Evolutionary conservation across 2,329 filamentous ascomycete genomes (phyloP), one percentile per base, ranked within the genome.

Genomic region (Ophiostoma populinum): DNA sequence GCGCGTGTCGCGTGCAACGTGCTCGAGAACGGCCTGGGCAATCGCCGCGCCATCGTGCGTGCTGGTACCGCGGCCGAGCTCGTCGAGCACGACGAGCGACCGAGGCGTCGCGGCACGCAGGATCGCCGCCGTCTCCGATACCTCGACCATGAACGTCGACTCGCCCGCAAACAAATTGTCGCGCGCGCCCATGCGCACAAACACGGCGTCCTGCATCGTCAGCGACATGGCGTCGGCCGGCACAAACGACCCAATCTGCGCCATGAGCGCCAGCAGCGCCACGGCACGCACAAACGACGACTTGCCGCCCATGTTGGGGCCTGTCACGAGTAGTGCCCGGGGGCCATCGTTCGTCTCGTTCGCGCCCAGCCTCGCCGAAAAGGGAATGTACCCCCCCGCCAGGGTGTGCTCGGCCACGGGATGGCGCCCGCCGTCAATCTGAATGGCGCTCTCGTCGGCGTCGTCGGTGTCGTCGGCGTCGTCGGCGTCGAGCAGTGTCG

Each of bases 271-370:
- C 42, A 95, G 83, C 6, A 98, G 71, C 8, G 90, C 87, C 29
- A 92, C 75, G 45, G 86, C 81, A 35, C 90, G 82, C 16, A 98
- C 87, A 54, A 93, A 98, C 39, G 80, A 90, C n/a, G 83, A 93
- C 52, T 98, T 98, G 38, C 90, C 90, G 48, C 90, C 90, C 90
- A 98, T 98, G 59, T 98, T 98, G 20, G 90, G 90, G 0, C 90
- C 90, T 0, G 90, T 98, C 47, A 98, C 77, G 37, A 95, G 75
- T 45, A 94, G 70, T 3, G 83, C 82, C 3, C 9, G 32, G 13
- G 39, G 35, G n/a, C 6, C 80, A 7, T 21, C 16, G 2, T 18
- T 21, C n/a, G n/a, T n/a, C 16, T 12, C 22, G 67, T 0, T 73
- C 69, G 73, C 67, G n/a, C 71, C 66, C 31, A 95, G 69, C 2